Percentiles rank a stretch among this genome's conserved stretches.
Conservation (phyloP, 345 rosid genomes). For the Moricandia moricandioides region DNA sequence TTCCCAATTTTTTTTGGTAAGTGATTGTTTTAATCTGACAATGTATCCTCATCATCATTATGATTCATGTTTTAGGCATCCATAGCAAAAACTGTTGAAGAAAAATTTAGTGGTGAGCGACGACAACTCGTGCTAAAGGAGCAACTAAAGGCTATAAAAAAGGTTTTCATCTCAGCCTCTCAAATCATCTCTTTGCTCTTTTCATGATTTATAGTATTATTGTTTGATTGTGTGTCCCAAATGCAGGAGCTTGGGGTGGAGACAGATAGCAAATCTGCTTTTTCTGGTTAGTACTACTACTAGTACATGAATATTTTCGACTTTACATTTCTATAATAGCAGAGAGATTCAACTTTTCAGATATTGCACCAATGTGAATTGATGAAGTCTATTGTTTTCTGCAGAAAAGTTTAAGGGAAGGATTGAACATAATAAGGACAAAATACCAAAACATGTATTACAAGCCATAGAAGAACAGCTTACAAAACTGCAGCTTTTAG, state of each 20-base stretch:
- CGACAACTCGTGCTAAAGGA: constrained; percentile 78
- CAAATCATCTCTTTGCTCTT: not conserved
- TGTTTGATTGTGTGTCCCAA: constrained; percentile 17
- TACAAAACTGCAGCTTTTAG: constrained; percentile 72
- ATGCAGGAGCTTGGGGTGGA: constrained; percentile 86
- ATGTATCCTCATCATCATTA: not conserved
- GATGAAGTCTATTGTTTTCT: constrained; percentile 19
- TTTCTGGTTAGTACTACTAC: constrained; percentile 47
- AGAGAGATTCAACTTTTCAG: not conserved
- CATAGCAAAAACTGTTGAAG: constrained; percentile 90
- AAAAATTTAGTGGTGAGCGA: constrained; percentile 84
- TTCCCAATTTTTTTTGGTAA: not conserved
- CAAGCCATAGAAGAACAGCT: constrained; percentile 42
- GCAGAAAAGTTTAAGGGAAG: constrained; percentile 74
- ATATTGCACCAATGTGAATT: no score
- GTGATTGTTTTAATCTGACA: not conserved
- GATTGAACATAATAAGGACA: not conserved
- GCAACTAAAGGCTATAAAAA: constrained; percentile 85
- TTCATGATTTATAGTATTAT: not conserved
- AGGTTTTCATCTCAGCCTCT: constrained; percentile 46
- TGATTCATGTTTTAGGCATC: constrained; percentile 52
- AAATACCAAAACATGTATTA: not conserved
- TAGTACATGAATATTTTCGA: not conserved
- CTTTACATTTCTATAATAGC: no score
- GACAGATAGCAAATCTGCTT: constrained; percentile 84